Conservation (phyloP, 2,329 filamentous ascomycete genomes). For the Kalaharituber pfeilii region DNA sequence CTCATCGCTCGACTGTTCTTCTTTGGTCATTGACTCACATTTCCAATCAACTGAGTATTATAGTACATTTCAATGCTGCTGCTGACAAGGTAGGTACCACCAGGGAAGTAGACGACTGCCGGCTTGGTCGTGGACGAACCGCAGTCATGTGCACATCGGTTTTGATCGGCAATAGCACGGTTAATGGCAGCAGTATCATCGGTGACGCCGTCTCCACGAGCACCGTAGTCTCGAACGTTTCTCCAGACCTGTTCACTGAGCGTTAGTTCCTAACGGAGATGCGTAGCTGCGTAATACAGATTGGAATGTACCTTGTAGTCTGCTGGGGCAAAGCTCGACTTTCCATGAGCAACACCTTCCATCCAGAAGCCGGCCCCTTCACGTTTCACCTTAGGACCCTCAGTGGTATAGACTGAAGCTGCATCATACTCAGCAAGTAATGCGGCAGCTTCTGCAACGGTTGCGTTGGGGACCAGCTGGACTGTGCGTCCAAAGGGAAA, state of each 20-base stretch:
- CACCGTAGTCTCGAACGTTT: slow-evolving; percentile 35
- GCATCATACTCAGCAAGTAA: slow-evolving; percentile 1
- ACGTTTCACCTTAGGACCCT: background rate
- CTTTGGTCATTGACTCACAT: slow-evolving; percentile 30
- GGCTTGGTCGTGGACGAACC: slow-evolving; percentile 67
- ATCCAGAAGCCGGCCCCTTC: background rate
- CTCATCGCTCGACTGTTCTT: no score
- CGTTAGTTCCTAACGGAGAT: slow-evolving; percentile 26
- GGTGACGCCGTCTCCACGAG: slow-evolving; percentile 31
- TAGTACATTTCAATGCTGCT: slow-evolving; percentile 69
- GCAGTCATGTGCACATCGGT: slow-evolving; percentile 63
- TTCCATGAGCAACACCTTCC: background rate
- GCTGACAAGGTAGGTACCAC: slow-evolving; percentile 69
- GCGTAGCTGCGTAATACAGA: background rate
- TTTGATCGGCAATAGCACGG: slow-evolving; percentile 40
- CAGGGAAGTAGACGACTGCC: slow-evolving; percentile 78
- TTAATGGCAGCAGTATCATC: slow-evolving; percentile 35
- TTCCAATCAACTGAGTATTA: slow-evolving; percentile 84
- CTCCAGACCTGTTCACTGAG: slow-evolving; percentile 33
- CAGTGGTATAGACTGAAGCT: background rate
- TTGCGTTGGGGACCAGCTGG: background rate
- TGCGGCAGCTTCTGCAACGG: background rate
- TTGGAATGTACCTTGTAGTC: background rate
- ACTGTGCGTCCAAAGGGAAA: background rate
- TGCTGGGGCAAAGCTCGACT: background rate